Percentiles rank a stretch among this genome's conserved stretches.
Conservation (phyloP, 169 alveolate genomes). For the Plasmodium inui region DNA sequence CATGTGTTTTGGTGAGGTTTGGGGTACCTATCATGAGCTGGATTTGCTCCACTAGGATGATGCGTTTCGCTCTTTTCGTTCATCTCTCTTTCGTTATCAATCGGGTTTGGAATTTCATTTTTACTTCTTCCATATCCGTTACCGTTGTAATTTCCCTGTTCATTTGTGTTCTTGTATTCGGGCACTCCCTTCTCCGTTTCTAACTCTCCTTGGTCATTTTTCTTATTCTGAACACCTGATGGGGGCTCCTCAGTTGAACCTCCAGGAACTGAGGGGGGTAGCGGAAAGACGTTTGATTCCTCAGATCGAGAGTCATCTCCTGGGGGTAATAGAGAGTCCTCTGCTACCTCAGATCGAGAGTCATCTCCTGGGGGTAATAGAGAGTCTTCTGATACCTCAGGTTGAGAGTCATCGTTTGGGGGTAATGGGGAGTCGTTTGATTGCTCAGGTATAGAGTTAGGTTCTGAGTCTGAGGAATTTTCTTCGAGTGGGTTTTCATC, state of each 20-base stretch:
- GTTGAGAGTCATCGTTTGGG: neutral
- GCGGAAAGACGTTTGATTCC: neutral
- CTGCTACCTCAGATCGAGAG: neutral
- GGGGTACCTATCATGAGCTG: neutral
- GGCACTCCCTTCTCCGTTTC: neutral
- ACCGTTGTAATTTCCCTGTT: neutral
- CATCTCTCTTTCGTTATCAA: neutral
- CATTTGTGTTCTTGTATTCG: neutral
- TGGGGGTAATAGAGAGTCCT: neutral
- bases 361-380: neutral
- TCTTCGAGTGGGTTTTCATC: neutral
- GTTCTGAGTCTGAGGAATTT: too few relatives aligned
- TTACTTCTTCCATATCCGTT: neutral
- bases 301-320: neutral
- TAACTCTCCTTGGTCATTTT: neutral
- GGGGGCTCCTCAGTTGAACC: neutral
- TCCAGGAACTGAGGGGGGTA: neutral
- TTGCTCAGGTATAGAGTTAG: neutral
- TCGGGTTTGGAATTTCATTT: neutral
- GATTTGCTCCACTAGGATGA: neutral
- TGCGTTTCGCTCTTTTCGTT: neutral
- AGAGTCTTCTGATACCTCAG: neutral
- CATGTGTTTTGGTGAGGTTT: neutral
- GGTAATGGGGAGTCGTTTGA: neutral
- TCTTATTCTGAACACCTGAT: neutral